Conservation (phyloP, 495 filamentous ascomycete species). For the Talaromyces proteolyticus region DNA sequence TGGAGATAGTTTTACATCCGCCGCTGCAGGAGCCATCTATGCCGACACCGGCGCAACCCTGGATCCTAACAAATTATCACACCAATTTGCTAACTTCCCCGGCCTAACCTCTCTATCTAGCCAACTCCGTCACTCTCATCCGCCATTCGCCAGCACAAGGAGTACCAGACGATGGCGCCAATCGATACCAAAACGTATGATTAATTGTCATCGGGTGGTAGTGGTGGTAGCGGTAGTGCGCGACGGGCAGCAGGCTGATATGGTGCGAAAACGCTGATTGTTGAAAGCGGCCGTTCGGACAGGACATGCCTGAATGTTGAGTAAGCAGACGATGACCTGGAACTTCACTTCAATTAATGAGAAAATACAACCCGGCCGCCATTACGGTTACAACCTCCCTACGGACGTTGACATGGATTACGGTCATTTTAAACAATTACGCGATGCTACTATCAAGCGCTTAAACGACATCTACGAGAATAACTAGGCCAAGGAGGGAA, state of each 20-base stretch:
- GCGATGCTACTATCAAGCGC: conserved; percentile 42
- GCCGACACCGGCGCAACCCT: background rate
- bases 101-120: conserved; percentile 51
- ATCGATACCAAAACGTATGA: conserved; percentile 69
- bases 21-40: background rate
- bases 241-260: conserved; percentile 71
- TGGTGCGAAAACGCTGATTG: conserved; percentile 61
- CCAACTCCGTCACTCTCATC: conserved; percentile 42
- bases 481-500: conserved; percentile 52
- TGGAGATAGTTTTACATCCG: too few species aligned
- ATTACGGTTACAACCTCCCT: conserved; percentile 53
- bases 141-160: conserved; percentile 11
- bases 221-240: conserved; percentile 72
- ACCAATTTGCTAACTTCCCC: background rate
- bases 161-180: conserved; percentile 59
- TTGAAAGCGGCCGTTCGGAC: conserved; percentile 53
- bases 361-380: conserved; percentile 36
- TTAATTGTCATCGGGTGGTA: conserved; percentile 81
- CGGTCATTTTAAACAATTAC: conserved; percentile 47
- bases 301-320: conserved; percentile 60
- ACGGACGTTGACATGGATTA: conserved; percentile 43
- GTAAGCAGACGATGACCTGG: conserved; percentile 57
- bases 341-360: conserved; percentile 54
- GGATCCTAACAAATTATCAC: background rate
- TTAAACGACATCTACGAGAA: conserved; percentile 51